Evolutionary conservation across 495 filamentous ascomycete genomes (phyloP), one percentile per base, ranked within the genome.

Genomic region (Penicillium paxilli): DNA sequence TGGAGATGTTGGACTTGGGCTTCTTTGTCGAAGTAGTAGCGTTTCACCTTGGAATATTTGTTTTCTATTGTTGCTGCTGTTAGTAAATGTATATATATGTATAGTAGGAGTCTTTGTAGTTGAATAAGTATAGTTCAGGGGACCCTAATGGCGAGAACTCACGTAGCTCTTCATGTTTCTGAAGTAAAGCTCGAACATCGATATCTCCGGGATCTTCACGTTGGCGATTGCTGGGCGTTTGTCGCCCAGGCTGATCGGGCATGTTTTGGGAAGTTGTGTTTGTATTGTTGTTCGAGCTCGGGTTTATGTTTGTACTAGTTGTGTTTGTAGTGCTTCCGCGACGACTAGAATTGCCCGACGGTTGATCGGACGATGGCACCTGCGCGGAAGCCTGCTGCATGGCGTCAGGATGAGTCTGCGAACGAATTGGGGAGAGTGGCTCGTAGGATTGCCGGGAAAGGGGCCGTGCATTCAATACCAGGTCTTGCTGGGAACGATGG

Each of bases 11-110:
- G 91, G 10, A 98, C 90, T 66, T 98, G 93, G 42, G 87, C 77
- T 63, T 95, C 92, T 60, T 92, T 91, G 52, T 98, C 94, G 66
- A 98, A 98, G 66, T 97, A 98, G 57, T 96, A 88, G 26, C 89
- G 84, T 76, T 98, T 98, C 46, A 98, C 94, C 68, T 97, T 97
- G 72, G 91, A 91, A 66, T 98, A 98, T 76, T 98, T 98, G 57
- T 82, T 83, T 67, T 90, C 92, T 97, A 63, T 25, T 4, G 30
- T 32, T 32, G 4, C n/a, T 14, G 30, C n/a, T 32, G n/a, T 32
- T 14, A 32, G 30, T n/a, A n/a, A n/a, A n/a, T n/a, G n/a, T n/a
- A n/a, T n/a, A n/a, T n/a, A n/a, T n/a, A n/a, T n/a, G n/a, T n/a
- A n/a, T n/a, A n/a, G n/a, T n/a, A n/a, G n/a, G n/a, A n/a, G n/a